Conservation (phyloP, 352 stramenopile genomes). For the Globisporangium polare region DNA sequence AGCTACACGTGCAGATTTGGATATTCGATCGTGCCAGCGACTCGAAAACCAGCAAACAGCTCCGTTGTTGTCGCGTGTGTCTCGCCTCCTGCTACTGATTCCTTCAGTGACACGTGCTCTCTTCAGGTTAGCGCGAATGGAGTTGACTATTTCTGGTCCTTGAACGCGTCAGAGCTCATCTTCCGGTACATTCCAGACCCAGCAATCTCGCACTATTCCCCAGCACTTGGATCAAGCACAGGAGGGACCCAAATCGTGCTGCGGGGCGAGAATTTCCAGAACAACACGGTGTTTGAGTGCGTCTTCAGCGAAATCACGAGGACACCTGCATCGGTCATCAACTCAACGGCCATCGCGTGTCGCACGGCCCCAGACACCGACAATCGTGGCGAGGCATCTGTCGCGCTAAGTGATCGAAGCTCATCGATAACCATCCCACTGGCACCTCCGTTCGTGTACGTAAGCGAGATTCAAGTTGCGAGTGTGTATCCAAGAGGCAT, state of each 20-base stretch:
- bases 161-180: neutral
- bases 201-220: slow-evolving; percentile 22
- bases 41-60: neutral
- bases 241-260: slow-evolving; percentile 36
- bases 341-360: slow-evolving; percentile 26
- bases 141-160: slow-evolving; percentile 33
- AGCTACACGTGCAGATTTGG: slow-evolving; percentile 33
- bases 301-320: slow-evolving; percentile 22
- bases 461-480: slow-evolving; percentile 17
- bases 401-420: slow-evolving; percentile 23
- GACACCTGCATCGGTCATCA: slow-evolving; percentile 19
- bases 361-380: slow-evolving; percentile 14
- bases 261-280: slow-evolving; percentile 24
- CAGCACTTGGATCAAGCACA: slow-evolving; percentile 22
- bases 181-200: slow-evolving; percentile 26
- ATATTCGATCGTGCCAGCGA: neutral
- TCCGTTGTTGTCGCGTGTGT: slow-evolving; percentile 23
- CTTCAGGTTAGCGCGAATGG: slow-evolving; percentile 36
- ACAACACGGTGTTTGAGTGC: slow-evolving; percentile 24
- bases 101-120: slow-evolving; percentile 2
- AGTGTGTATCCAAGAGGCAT: slow-evolving; percentile 18
- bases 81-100: slow-evolving; percentile 13
- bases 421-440: slow-evolving; percentile 20
- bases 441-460: slow-evolving; percentile 29
- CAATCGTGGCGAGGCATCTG: slow-evolving; percentile 4